Evolutionary conservation across 139 green algal genomes (phyloP).

Genomic region (Bryopsis sp.): DNA sequence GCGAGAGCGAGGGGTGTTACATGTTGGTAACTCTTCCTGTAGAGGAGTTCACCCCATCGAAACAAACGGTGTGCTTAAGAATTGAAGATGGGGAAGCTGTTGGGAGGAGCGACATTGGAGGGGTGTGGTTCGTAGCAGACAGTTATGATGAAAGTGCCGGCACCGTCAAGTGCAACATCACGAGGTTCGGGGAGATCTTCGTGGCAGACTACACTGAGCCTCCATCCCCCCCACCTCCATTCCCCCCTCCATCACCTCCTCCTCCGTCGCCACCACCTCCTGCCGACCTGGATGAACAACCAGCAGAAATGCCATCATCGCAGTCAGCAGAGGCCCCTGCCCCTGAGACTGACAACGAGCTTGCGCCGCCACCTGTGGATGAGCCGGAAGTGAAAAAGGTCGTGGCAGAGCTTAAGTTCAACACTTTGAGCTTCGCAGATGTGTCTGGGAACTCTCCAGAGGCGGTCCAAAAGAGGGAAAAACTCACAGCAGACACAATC

Average conservation of each 20-base stretch:
- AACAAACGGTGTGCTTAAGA: neutral
- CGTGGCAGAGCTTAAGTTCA: neutral
- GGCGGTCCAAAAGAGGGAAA: neutral
- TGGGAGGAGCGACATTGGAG: neutral
- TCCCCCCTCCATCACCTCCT: too few relatives aligned
- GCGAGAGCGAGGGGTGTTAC: neutral
- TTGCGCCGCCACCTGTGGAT: neutral
- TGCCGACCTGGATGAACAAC: too few relatives aligned
- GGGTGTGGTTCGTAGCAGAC: neutral
- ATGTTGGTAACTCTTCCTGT: neutral
- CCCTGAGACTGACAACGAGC: neutral
- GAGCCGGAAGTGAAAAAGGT: neutral
- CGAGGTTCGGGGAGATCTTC: neutral
- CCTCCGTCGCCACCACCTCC: neutral
- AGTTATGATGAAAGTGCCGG: neutral
- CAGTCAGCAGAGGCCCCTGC: too few relatives aligned
- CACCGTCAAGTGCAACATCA: neutral
- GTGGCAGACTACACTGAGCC: neutral
- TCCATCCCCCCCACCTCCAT: neutral
- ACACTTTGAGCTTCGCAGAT: neutral
- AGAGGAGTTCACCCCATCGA: neutral
- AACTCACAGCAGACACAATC: too few relatives aligned
- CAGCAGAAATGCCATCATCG: too few relatives aligned
- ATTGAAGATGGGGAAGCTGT: neutral
- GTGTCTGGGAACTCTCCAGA: neutral